Evolutionary conservation across 2,329 filamentous ascomycete genomes (phyloP), one percentile per base, ranked within the genome.

Genomic region (Hypoxylon sp.): DNA sequence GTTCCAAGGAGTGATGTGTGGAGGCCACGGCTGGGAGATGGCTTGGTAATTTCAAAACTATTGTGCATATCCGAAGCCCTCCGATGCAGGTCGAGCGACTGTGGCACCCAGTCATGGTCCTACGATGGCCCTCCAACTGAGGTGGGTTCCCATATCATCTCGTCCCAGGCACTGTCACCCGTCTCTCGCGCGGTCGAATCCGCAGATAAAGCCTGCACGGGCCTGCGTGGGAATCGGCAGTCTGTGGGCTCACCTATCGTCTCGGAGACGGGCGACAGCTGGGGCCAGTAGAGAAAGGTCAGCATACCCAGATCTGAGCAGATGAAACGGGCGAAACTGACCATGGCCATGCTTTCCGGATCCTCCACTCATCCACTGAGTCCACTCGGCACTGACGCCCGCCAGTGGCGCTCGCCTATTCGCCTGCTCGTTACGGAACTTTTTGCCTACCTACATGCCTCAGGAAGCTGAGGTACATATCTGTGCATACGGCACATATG

Each of bases 51-150:
- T 51, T 42, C n/a, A n/a, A 37, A 15, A n/a, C 29, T 31, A 33
- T 15, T n/a, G 31, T 53, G 40, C 52, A 60, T 58, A 48, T 41
- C 52, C 60, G 56, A 52, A 31, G 41, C 21, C 18, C 33, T 48
- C 56, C 60, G 53, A 55, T 57, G 57, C 56, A 51, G 18, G 21
- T 27, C 38, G 20, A 47, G 29, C 55, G 53, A 57, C 11, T 48
- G 55, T 48, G 47, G 47, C 27, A 45, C 38, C 23, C 27, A 38
- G 23, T 4, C 27, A 33, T 15, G 33, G 46, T 29, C 18, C 8
- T 46, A 15, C 20, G 23, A 27, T 33, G 23, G 45, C 23, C 13
- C 18, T 31, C 41, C 21, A 24, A 31, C 41, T n/a, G 15, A 46
- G 29, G n/a, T n/a, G 37, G 15, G 37, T 41, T 21, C 18, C 3